Evolutionary conservation across 805 yeast genomes (phyloP).

Genomic region (Saccharomycopsis malanga): DNA sequence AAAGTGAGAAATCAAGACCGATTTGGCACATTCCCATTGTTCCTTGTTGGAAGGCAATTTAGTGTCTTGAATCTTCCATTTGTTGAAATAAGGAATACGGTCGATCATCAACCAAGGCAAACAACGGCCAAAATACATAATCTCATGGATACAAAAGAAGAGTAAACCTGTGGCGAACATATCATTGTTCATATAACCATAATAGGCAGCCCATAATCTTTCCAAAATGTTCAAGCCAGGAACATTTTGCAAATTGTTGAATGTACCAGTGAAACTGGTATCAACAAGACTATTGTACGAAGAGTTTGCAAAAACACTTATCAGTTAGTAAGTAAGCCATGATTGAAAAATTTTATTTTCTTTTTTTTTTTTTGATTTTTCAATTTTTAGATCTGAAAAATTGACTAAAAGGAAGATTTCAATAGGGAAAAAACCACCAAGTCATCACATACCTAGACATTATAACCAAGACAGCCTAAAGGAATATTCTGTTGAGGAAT

Average conservation of each 20-base stretch:
- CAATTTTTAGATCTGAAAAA: not conserved
- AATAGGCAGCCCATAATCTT: slow-evolving; percentile 64
- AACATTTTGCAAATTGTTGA: slow-evolving; percentile 3
- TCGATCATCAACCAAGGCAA: slow-evolving; percentile 73
- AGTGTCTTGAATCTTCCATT: slow-evolving; percentile 66
- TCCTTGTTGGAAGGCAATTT: slow-evolving; percentile 56
- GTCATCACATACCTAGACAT: not conserved
- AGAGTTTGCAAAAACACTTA: slow-evolving; percentile 7
- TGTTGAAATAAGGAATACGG: slow-evolving; percentile 58
- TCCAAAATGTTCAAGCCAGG: slow-evolving; percentile 37
- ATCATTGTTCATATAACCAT: slow-evolving; percentile 61
- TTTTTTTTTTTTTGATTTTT: not conserved
- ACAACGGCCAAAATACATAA: slow-evolving; percentile 71
- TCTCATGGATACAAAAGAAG: slow-evolving; percentile 59
- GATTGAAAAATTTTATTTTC: not conserved
- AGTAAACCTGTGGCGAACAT: slow-evolving; percentile 69
- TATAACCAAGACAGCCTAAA: not conserved
- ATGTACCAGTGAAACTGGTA: slow-evolving; percentile 7
- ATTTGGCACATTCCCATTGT: slow-evolving; percentile 72
- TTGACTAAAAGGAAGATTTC: not conserved
- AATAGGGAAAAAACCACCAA: not conserved
- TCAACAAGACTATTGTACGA: slow-evolving; percentile 1
- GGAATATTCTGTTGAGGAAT: slow-evolving; percentile 12
- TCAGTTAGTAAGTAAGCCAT: not conserved
- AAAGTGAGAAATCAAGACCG: slow-evolving; percentile 63